Evolutionary conservation across 2,329 filamentous ascomycete species (phyloP), one percentile per base, ranked within the genome.

Genomic region (Phyllosticta citriasiana): DNA sequence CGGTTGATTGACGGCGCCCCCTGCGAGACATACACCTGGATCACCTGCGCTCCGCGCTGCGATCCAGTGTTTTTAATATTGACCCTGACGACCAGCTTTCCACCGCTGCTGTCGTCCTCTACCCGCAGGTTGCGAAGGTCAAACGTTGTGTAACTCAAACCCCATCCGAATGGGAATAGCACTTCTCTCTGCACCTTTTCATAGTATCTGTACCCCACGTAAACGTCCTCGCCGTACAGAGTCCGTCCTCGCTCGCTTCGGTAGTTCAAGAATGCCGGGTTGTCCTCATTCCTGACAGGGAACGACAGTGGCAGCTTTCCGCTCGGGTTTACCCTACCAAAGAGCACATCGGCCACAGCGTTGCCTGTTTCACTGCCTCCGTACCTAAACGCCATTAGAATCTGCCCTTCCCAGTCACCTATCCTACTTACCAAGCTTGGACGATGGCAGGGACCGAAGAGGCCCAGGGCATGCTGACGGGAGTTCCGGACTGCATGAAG

Each of bases 381-480:
- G 67, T 88, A 89, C 27, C 27, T 30, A 30, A 6, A 7, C 9
- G 4, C 19, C 27, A 30, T 30, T 30, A 30, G 27, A 6, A 30
- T 8, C 9, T 30, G 27, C 9, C 86, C 69, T 92, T 91, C 5
- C 89, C 90, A 4, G 87, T 88, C 76, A 94, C 89, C 68, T 94
- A 90, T n/a, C 90, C 89, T 63, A 89, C 88, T 68, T 91, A 94
- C 74, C 88, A 89, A 69, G 88, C 85, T 68, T 89, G 86, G 0
- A 89, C 73, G 0, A 89, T 78, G 0, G 84, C 85, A 0, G 82
- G 77, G 0, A 86, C 84, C 25, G 79, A 77, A 57, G 80, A 76
- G 67, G 89, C 83, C 87, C 86, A 89, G 5, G 83, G 78, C 68
- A 88, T 84, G 0, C 84, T 86, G 57, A 89, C 75, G 4, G 87